Evolutionary conservation across 2,329 filamentous ascomycete genomes (phyloP), one percentile per base, ranked within the genome.

Genomic region (Amauroascus niger): DNA sequence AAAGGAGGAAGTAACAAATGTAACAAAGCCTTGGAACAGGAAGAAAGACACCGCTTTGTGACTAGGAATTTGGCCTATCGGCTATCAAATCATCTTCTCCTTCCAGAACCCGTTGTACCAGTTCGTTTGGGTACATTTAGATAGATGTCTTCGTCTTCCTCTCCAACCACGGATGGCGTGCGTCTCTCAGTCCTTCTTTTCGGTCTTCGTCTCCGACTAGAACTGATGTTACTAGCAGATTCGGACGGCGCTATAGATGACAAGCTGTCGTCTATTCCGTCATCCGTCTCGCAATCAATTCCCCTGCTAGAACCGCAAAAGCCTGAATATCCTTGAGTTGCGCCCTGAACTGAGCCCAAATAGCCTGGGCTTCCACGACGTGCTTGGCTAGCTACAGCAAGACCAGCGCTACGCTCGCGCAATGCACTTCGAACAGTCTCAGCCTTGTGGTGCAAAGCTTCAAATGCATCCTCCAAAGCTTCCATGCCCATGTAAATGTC

Each of bases 401-500:
- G 74, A 1, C 88, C 90, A 0, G 88, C 88, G 13, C 84, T 83
- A 39, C 91, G 86, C 65, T 93, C 86, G 5, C 90, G 84, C 4
- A 97, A 76, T 0, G 84, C 81, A 20, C 81, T 83, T 4, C 91
- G 83, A 14, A 96, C 87, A 16, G 77, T 70, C 71, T 96, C 89
- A 1, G 91, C 91, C 63, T 84, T 85, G 60, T 82, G 79, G 66
- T 97, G 91, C n/a, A 97, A 76, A 26, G 81, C 82, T 71, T 97
- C 91, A 62, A 97, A 96, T 0, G 90, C 89, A 65, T 96, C 88
- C 69, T 97, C 91, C 22, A 97, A 79, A 0, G 83, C 83, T 71
- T 97, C 91, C 91, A 97, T 97, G 57, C 90, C 88, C 32, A 82
- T 79, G 70, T 91, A 96, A 55, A 97, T 95, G 64, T 95, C 88